A percentile compares a stretch with the other conserved stretches of the same genome.
These are phyloP conservation scores for Parasarocladium wereldwijsianum DNA, from an alignment of 2,329 filamentous ascomycete species.

Conservation along the genomic window DNA sequence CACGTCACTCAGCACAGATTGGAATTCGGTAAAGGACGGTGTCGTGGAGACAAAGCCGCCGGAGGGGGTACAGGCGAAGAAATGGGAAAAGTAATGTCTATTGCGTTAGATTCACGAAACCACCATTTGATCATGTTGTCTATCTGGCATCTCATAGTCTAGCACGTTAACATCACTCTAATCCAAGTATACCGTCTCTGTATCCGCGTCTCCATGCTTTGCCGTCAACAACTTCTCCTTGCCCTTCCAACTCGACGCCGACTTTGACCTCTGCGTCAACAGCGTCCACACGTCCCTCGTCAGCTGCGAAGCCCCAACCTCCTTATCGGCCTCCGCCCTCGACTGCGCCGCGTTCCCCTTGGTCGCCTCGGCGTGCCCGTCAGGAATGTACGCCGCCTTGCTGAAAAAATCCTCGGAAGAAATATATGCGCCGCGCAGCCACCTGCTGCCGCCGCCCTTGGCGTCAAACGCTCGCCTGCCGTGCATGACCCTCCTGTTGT, in stretches of 20 bases:
- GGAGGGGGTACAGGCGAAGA: slow-evolving; percentile 63
- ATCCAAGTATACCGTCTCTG: no score
- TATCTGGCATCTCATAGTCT: no score
- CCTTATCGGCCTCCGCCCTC: slow-evolving; percentile 10
- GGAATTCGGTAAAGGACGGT: slow-evolving; percentile 62
- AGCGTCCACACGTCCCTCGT: slow-evolving; percentile 9
- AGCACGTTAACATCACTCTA: no score
- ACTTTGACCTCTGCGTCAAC: no score
- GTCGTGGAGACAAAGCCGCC: slow-evolving; percentile 61
- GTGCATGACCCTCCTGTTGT: slow-evolving; percentile 76
- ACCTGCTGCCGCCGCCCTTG: slow-evolving; percentile 48
- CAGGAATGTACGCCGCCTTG: slow-evolving; percentile 16
- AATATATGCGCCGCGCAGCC: slow-evolving; percentile 78
- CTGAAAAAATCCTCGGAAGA: slow-evolving; percentile 33
- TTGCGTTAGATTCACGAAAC: no score
- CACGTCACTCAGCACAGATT: slow-evolving; percentile 83
- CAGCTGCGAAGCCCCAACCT: slow-evolving; percentile 12
- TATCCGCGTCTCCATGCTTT: no score
- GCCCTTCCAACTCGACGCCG: no score
- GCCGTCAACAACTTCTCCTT: no score
- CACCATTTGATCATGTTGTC: no score
- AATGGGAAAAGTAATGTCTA: no score
- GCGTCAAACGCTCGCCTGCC: slow-evolving; percentile 62
- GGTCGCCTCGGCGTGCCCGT: slow-evolving; percentile 10
- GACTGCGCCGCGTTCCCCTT: slow-evolving; percentile 12